Percentiles rank a stretch among this genome's conserved stretches.
phyloP scores from a whole-genome alignment of 2,329 filamentous ascomycete species.

The Corinectria fuckeliana region DNA sequence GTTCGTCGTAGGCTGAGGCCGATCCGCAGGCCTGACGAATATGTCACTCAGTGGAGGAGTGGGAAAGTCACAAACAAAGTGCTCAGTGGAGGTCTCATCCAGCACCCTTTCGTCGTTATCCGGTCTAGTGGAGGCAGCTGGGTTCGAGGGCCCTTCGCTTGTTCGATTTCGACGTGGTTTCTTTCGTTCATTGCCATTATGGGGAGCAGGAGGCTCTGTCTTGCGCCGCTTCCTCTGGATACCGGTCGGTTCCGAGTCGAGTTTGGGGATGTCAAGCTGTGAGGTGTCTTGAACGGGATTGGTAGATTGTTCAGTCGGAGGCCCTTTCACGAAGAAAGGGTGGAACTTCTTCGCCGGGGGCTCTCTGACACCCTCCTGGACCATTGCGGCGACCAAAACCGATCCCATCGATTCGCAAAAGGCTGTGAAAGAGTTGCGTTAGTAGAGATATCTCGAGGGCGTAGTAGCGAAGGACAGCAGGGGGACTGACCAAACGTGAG shows the following conservation, averaged over 20 bases:
- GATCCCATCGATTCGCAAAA: constrained; percentile 49
- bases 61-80: constrained; percentile 9
- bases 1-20: constrained; percentile 2
- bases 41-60: constrained; percentile 26
- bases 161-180: constrained; percentile 37
- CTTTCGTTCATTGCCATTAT: constrained; percentile 35
- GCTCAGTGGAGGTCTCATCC: constrained; percentile 9
- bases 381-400: constrained; percentile 53
- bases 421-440: constrained; percentile 11
- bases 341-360: constrained; percentile 55
- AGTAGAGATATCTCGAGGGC: constrained; percentile 3
- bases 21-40: neutral
- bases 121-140: constrained; percentile 16
- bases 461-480: neutral
- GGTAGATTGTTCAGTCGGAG: constrained; percentile 12
- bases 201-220: constrained; percentile 39
- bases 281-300: constrained; percentile 7
- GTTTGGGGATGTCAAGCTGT: constrained; percentile 1
- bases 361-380: constrained; percentile 46
- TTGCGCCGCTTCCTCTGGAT: constrained; percentile 53
- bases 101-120: constrained; percentile 15
- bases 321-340: constrained; percentile 57
- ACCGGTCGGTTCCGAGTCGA: constrained; percentile 35
- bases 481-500: constrained; percentile 17
- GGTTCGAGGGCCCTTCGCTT: constrained; percentile 13